A percentile compares a stretch with the other conserved stretches of the same genome.
Conservation (phyloP, 2,329 filamentous ascomycete species). For the Xylariaceae sp. region DNA sequence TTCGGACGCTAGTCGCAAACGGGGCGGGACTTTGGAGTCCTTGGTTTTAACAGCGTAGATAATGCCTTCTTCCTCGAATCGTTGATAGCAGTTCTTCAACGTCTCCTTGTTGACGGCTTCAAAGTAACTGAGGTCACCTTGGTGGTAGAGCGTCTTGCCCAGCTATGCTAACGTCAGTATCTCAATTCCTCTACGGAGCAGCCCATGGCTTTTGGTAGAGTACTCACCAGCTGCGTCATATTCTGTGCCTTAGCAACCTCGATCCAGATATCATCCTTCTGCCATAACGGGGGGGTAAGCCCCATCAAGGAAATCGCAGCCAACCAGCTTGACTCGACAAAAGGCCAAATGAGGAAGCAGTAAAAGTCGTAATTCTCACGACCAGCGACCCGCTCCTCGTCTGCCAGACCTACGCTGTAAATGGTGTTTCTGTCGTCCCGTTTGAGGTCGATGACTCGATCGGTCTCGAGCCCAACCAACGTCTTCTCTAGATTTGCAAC, state of each 20-base stretch:
- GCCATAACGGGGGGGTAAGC: conserved; percentile 64
- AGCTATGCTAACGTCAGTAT: conserved; percentile 47
- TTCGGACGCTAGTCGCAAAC: conserved; percentile 65
- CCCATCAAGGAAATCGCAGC: conserved; percentile 85
- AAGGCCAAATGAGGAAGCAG: conserved; percentile 97
- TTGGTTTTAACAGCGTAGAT: conserved; percentile 68
- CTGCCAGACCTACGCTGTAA: conserved; percentile 68
- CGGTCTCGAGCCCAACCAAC: conserved; percentile 69
- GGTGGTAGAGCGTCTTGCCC: conserved; percentile 94
- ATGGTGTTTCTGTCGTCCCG: conserved; percentile 53
- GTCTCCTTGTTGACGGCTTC: conserved; percentile 99
- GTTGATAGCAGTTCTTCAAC: conserved; percentile 84
- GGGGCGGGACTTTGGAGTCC: conserved; percentile 55
- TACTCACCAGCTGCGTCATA: conserved; percentile 70
- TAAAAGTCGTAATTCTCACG: conserved; percentile 98
- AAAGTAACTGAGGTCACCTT: conserved; percentile 95
- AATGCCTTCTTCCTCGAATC: conserved; percentile 89
- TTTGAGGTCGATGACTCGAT: conserved; percentile 69
- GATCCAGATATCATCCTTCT: conserved; percentile 70
- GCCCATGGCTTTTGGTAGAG: background rate
- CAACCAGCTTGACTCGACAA: conserved; percentile 92
- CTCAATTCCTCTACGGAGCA: background rate
- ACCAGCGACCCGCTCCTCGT: conserved; percentile 70
- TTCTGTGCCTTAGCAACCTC: conserved; percentile 74
- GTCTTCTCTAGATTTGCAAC: conserved; percentile 77